Evolutionary conservation across 2,329 filamentous ascomycete genomes (phyloP), one percentile per base, ranked within the genome.

Genomic region (Cercospora berteroae): DNA sequence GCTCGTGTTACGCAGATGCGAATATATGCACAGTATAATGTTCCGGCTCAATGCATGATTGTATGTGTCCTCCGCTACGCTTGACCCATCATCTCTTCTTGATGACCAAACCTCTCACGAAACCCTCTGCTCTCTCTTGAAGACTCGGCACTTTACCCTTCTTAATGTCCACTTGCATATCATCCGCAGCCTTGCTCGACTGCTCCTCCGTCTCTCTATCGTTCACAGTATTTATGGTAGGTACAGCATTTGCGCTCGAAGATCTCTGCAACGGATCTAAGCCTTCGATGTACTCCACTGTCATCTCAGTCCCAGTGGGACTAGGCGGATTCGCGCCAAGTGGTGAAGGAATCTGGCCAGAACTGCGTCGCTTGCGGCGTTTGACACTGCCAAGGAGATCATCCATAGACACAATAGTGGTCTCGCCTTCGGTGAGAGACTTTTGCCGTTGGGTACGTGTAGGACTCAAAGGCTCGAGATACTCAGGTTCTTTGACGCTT

Each of bases 381-480:
- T 75, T 73, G 16, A 69, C 74, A 52, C 70, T 73, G 20, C 71
- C 71, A 4, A 76, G 64, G 1, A 77, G 58, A 55, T 76, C 75
- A 50, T 73, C 69, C 71, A 75, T 71, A 4, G 70, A 71, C 2
- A 73, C 70, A n/a, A 69, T 72, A n/a, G 66, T 67, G 2, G 74
- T 74, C 1, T 71, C 68, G 12, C 70, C 69, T 57, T 71, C 70
- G 0, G 63, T 65, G 8, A 67, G 9, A 16, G 61, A 61, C 52
- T 63, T 70, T 25, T 57, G 63, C 25, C 39, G 50, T 23, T 57
- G 27, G 18, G 59, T 60, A 8, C 60, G 31, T 25, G 59, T 66
- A 1, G 70, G 59, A 16, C 27, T 69, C 48, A 69, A 67, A 5
- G 71, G 70, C 55, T 66, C 70, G 36, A 72, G 67, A 52, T 70